Percentiles rank a stretch among this genome's conserved stretches.
Conservation (phyloP, 129 eudicot species). For the Chrysanthemum makinoi region DNA sequence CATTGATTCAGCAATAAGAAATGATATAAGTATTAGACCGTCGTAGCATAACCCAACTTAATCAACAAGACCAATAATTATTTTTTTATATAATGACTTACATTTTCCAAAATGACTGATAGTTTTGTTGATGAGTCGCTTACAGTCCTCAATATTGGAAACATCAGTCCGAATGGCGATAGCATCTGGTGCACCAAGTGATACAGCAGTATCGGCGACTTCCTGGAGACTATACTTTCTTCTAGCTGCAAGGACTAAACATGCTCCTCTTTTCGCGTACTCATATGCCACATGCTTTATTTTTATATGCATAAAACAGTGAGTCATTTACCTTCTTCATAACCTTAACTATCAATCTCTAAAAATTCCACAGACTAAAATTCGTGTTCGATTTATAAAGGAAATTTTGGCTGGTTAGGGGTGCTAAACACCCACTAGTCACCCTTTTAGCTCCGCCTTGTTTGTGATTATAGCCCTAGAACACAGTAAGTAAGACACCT, state of each 20-base stretch:
- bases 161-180: conserved; percentile 48
- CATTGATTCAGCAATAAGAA: not conserved
- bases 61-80: too few relatives aligned
- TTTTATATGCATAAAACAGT: not conserved
- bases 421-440: too few relatives aligned
- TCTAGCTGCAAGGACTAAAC: conserved; percentile 53
- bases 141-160: conserved; percentile 46
- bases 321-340: not conserved
- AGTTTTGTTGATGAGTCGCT: conserved; percentile 37
- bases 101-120: conserved; percentile 47
- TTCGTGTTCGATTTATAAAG: too few relatives aligned
- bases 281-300: conserved; percentile 56
- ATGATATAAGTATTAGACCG: not conserved
- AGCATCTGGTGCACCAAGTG: conserved; percentile 47
- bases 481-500: too few relatives aligned
- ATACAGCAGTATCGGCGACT: conserved; percentile 42
- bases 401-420: too few relatives aligned
- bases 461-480: too few relatives aligned
- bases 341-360: not conserved
- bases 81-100: conserved; percentile 17
- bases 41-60: too few relatives aligned
- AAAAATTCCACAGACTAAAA: too few relatives aligned
- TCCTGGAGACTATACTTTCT: conserved; percentile 45
- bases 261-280: conserved; percentile 67
- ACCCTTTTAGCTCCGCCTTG: too few relatives aligned